Evolutionary conservation across 768 basidiomycete species (phyloP), one percentile per base, ranked within the genome.

Genomic region (Trametopsis cervina): DNA sequence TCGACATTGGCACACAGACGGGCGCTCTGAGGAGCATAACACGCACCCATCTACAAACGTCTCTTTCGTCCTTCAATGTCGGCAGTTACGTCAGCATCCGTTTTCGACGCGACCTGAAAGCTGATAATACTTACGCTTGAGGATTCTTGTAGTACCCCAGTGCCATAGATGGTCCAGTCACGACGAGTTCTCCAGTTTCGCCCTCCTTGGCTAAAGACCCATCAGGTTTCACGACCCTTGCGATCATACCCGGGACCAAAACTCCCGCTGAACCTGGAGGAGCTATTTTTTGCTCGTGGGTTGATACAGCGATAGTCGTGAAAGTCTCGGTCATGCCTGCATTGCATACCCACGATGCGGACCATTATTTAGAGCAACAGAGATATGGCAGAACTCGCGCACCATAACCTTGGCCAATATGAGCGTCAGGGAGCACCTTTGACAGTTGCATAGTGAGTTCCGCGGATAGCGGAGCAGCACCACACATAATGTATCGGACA

Each of bases 271-370:
- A 71, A 21, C 83, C 84, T 3, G 75, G 72, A 2, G 69, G 63
- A 4, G 79, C 80, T 18, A 76, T 60, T 49, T 73, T 76, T 25
- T 64, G 57, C 3, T 69, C 67, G 4, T 75, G 65, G 13, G 76
- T 63, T 61, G 73, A 76, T 66, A 78, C 72, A 12, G 70, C 60
- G 5, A 74, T 68, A 6, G 75, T 69, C 0, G 80, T 79, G 47
- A 72, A 71, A 0, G 77, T 71, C 58, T 87, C 85, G 0, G 85
- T 86, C 76, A 83, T 74, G 4, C 84, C 83, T 85, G 42, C 9
- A 25, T 29, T 5, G 25, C 42, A 12, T n/a, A 10, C 33, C 10
- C 17, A 35, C 3, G 3, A 24, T 17, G n/a, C 36, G 40, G 35
- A 24, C 5, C 36, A 39, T 13, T 18, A n/a, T n/a, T n/a, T n/a